Base-by-base conservation (phyloP, 768 basidiomycete species). In the Sarcomyxa edulis region DNA sequence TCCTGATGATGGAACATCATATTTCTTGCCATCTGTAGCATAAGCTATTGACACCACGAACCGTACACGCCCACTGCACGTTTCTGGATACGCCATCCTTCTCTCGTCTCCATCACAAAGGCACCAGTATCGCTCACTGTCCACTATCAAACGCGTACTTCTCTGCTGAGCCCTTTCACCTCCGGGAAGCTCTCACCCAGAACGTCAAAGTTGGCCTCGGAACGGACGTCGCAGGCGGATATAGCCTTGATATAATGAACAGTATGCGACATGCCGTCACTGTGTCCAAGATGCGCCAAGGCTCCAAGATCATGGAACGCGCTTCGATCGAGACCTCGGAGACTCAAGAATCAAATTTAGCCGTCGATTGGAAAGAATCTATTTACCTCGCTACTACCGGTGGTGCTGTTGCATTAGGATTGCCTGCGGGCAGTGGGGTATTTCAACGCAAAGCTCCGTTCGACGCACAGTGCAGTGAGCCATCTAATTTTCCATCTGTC, bases 141-240 rank as follows among this genome's bases (percentile, higher is more conserved):
- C 92, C 92, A 0, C 66, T 95, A 9, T 92, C 90, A 0, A 94
- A 95, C 52, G 71, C 76, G 2, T 95, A 94, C 60, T 91, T 94
- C 58, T 91, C 87, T 0, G 71, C 77, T 9, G 64, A 72, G 38
- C 76, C 81, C 1, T 82, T 89, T 51, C 72, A 69, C 3, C 62
- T 86, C 23, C 76, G 80, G 22, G 86, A 90, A 55, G 86, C 87
- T 4, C 62, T 92, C 23, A 60, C 71, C 30, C 59, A 56, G 20
- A 72, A 69, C 0, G 78, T 91, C 21, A 72, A 67, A 19, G 76
- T 94, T 8, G 92, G 91, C 0, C 71, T 95, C 1, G 92, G 92
- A 2, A 80, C 81, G 15, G 92, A 95, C 47, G 65, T 94, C 30
- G 88, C 88, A 2, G 92, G 91, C 2, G 92, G 92, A 4, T 94